phyloP scores from a whole-genome alignment of 139 green algal species.

The Zygnema circumcarinatum region DNA sequence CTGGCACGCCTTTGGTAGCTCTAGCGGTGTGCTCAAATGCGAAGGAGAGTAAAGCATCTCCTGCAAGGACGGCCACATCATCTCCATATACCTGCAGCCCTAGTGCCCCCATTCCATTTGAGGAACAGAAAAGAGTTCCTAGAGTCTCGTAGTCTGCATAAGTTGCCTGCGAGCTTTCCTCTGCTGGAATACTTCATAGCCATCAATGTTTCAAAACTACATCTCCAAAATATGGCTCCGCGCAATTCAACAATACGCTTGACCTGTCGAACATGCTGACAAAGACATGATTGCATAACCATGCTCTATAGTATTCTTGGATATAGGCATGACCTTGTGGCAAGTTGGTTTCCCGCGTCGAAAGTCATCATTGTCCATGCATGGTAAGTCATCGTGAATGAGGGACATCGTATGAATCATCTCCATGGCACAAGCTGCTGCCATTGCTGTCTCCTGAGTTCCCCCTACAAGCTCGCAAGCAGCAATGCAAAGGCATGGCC shows the following conservation, averaged over 20 bases:
- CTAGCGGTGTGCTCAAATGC: constrained; percentile 96
- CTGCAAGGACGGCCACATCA: constrained; percentile 95
- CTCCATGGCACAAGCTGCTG: constrained; percentile 94
- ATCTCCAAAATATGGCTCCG: too few species aligned
- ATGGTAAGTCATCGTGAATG: constrained; percentile 95
- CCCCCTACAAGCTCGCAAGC: constrained; percentile 95
- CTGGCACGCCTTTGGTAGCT: constrained; percentile 80
- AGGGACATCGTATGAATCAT: constrained; percentile 99
- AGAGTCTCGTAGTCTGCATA: constrained; percentile 13
- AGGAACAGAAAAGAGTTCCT: constrained; percentile 17
- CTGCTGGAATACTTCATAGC: background rate
- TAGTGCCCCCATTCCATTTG: background rate
- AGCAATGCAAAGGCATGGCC: constrained; percentile 90
- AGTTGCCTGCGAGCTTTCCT: background rate
- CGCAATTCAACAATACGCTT: too few species aligned
- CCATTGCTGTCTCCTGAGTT: constrained; percentile 75
- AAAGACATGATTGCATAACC: too few species aligned
- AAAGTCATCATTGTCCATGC: constrained; percentile 99
- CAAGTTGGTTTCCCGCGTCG: constrained; percentile 89
- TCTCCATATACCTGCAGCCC: constrained; percentile 89
- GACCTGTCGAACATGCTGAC: too few species aligned
- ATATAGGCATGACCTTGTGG: constrained; percentile 83
- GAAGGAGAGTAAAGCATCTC: constrained; percentile 92
- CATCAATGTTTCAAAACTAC: too few species aligned
- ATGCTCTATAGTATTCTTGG: too few species aligned